Evolutionary conservation across 2,329 filamentous ascomycete species (phyloP), one percentile per base, ranked within the genome.

Genomic region (Epichloe festucae): DNA sequence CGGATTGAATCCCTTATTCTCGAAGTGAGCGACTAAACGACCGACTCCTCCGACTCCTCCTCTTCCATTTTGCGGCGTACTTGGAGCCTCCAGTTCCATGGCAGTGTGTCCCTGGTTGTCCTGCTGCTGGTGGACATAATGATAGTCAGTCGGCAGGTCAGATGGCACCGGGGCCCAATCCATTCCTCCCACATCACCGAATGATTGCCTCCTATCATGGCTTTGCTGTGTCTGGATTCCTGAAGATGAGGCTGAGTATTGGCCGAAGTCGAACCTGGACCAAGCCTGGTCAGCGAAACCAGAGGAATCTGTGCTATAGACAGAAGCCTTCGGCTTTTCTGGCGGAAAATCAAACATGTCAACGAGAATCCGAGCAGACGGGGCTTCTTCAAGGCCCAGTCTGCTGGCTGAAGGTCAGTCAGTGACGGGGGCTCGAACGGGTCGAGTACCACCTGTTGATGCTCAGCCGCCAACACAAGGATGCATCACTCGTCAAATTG

Each of bases 21-120:
- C 69, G 57, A 71, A 71, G 48, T 70, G 68, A 47, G 68, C 66
- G 52, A 70, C 65, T 46, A 71, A 55, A 45, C 67, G 66, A 45
- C 67, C 63, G 48, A 70, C 68, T 21, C 55, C 55, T 1, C 40
- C 52, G n/a, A 57, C 56, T 31, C 53, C 68, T 19, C 56, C 52
- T 14, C 58, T 56, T 35, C 54, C 55, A 39, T 46, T 54, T 31
- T 63, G 63, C 35, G 54, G 42, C n/a, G 60, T 44, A 43, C 47
- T 55, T 51, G 65, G 57, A 21, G 57, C 55, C 38, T 60, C 57
- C 21, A 66, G 55, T 51, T 67, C 62, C 35, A 66, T 57, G 54
- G 60, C 57, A 48, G 59, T 46, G 40, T 42, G 39, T 38, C 39
- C 51, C 23, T 50, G 43, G 27, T 36, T 35, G 8, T 39, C 47